phyloP scores from a whole-genome alignment of 2,329 filamentous ascomycete species.

The Coniochaeta hoffmannii region DNA sequence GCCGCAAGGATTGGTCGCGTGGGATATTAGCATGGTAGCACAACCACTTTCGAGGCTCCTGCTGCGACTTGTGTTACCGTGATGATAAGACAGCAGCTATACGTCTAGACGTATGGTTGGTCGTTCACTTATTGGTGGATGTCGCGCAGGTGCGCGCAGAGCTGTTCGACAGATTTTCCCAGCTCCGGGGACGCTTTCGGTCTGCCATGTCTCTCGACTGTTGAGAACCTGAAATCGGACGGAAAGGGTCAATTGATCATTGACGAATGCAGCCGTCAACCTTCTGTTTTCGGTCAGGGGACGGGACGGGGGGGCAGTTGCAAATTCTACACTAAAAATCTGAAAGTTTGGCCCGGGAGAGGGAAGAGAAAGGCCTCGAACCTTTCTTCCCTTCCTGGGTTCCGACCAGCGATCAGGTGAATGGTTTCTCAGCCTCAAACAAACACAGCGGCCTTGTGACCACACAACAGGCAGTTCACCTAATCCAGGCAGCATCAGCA shows the following conservation, averaged over 20 bases:
- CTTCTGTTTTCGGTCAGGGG: background rate
- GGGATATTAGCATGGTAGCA: background rate
- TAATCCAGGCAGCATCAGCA: background rate
- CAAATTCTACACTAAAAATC: background rate
- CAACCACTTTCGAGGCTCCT: background rate
- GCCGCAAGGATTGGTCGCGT: conserved; percentile 2
- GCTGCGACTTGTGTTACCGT: background rate
- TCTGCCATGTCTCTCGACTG: background rate
- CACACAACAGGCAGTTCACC: background rate
- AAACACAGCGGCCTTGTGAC: background rate
- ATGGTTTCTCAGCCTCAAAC: background rate
- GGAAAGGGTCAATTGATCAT: background rate
- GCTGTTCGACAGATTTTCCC: too few species aligned
- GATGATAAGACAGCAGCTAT: too few species aligned
- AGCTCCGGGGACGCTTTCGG: background rate
- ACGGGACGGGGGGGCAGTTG: too few species aligned
- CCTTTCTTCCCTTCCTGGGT: background rate
- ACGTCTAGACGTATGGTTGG: too few species aligned
- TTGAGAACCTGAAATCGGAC: background rate
- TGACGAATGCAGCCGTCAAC: background rate
- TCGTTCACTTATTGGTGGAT: too few species aligned
- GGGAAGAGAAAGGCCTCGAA: too few species aligned
- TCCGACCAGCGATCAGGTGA: background rate
- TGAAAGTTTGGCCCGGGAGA: background rate
- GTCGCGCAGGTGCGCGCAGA: too few species aligned